Base-by-base conservation (phyloP, 2,329 filamentous ascomycete species). In the Pseudogymnoascus sp. region DNA sequence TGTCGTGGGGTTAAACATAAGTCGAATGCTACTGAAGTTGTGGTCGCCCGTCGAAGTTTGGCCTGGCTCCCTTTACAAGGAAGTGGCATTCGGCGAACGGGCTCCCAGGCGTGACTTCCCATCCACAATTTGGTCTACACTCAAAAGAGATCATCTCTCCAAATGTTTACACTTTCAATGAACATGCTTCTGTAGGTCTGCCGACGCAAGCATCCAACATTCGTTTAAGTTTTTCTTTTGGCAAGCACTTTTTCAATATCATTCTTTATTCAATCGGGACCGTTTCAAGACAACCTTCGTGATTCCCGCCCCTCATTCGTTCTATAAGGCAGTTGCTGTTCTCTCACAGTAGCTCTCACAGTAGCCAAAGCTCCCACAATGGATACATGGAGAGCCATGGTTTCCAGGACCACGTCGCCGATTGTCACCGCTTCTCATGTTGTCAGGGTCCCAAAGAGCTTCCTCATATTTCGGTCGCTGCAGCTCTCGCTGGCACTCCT, bases 141-240 rank as follows among this genome's bases (percentile, higher is more conserved):
- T 28, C 12, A 28, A 50, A 25, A 25, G 11, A 12, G 12, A 16
- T 16, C 47, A 53, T 53, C 8, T 31, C 25, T 53, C n/a, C 10
- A 3, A 28, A 31, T 31, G 5, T 12, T 31, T 53, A 31, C 25
- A 31, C 47, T 53, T 53, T 18, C 25, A n/a, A 31, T 31, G 4
- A 31, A 12, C 47, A 53, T 31, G n/a, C n/a, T 53, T 53, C n/a
- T 12, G n/a, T 53, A 53, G n/a, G 47, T 53, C 47, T 18, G n/a
- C 47, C 8, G 47, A 5, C 31, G 25, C 25, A 53, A 53, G 7
- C 25, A 53, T n/a, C 47, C 47, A 31, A 53, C 47, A 53, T 18
- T 53, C 47, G 47, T 53, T 53, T 53, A 50, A 50, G 47, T 53
- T 53, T 44, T 31, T 31, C n/a, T 31, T 28, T 53, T 53, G 25